Evolutionary conservation across 345 rosid genomes (phyloP), one percentile per base, ranked within the genome.

Genomic region (thale cress (Arabidopsis thaliana)): DNA sequence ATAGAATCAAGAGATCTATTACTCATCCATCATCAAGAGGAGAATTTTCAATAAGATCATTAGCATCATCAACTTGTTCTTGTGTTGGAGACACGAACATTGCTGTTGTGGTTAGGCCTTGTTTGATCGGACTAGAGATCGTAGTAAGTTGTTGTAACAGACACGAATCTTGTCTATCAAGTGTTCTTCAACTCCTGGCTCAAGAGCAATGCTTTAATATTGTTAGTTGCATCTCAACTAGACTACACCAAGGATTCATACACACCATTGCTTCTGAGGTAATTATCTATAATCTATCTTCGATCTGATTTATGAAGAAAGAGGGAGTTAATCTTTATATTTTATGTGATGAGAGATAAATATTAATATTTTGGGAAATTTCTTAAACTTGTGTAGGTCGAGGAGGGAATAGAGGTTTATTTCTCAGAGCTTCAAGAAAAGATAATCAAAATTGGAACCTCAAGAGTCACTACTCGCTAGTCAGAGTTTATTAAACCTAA

Each of bases 231-330:
- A 61, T 55, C 34, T 69, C 80, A 53, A 42, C 58, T 36, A 69
- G 42, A 24, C 20, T 34, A 6, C 25, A 63, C 10, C 12, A 36
- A 63, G 69, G 70, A 69, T 25, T 76, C 34, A 7, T 69, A 16
- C 75, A 76, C 75, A 76, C 69, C 22, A 76, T 76, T 62, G 9
- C 61, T 56, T 44, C 44, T 25, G 51, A 76, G 80, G 80, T 76
- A 69, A 23, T 50, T 24, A 8, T 12, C 8, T 13, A 0, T 45
- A 36, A 33, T 32, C 6, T 37, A 8, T 34, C 53, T 64, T 66
- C 32, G 20, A 16, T 7, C 22, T 38, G 25, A 20, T 62, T 41
- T 32, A 51, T 32, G 34, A 51, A 6, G 34, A 61, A 7, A 72
- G 6, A 37, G 9, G 2, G 13, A 1, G 14, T 23, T 30, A 10